Evolutionary conservation across 805 yeast genomes (phyloP).

Genomic region (Zygosaccharomyces rouxii): DNA sequence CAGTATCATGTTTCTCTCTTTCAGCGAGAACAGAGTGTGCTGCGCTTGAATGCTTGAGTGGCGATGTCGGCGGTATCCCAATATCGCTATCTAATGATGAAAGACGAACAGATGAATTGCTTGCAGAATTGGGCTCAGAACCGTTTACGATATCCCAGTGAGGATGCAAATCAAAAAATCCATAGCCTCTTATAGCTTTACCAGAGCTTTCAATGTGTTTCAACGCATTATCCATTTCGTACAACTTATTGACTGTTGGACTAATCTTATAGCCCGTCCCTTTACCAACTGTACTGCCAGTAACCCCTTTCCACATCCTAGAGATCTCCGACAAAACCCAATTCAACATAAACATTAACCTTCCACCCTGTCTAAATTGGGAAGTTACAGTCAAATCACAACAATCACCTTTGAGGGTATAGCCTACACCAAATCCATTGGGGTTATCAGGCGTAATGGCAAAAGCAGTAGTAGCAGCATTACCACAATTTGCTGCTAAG

Average conservation of each 20-base stretch:
- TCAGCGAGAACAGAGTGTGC: constrained; percentile 27
- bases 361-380: constrained; percentile 77
- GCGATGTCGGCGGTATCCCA: constrained; percentile 3
- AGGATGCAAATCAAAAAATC: constrained; percentile 28
- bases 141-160: constrained; percentile 27
- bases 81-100: constrained; percentile 16
- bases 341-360: constrained; percentile 70
- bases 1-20: constrained; percentile 28
- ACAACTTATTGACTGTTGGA: constrained; percentile 30
- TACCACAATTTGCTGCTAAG: constrained; percentile 78
- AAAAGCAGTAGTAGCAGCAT: constrained; percentile 78
- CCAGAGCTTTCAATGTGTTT: constrained; percentile 11
- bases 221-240: constrained; percentile 37
- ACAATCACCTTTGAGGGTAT: constrained; percentile 76
- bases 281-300: constrained; percentile 9
- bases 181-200: constrained; percentile 18
- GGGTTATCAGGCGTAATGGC: constrained; percentile 88
- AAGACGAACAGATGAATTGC: constrained; percentile 18
- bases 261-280: constrained; percentile 25
- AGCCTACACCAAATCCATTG: constrained; percentile 91
- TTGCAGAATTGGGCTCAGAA: constrained; percentile 17
- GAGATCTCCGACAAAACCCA: constrained; percentile 62
- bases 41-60: constrained; percentile 17
- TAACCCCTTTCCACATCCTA: constrained; percentile 37
- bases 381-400: constrained; percentile 81